Conservation (phyloP, 164 flowering plant species). For the Cinnamomum micranthum region DNA sequence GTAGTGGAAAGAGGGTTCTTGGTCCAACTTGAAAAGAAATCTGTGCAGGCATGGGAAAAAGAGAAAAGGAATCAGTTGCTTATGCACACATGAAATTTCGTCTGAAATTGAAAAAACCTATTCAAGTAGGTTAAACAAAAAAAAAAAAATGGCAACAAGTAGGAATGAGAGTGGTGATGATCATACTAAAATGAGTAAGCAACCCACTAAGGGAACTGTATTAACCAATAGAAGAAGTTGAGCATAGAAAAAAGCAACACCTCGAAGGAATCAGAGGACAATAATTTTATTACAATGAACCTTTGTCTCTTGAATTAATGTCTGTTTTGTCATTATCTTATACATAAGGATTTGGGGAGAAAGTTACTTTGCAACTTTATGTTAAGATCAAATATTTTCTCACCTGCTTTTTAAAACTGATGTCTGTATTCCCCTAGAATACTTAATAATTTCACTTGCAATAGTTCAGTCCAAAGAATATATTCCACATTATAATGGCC, state of each 20-base stretch:
- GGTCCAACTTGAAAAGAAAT: constrained; percentile 33
- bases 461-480: too few species aligned
- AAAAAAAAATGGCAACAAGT: not conserved
- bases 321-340: not conserved
- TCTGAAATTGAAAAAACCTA: not conserved
- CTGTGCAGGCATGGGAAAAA: constrained; percentile 36
- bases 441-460: too few species aligned
- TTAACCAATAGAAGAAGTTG: not conserved
- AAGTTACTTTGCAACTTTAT: not conserved
- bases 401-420: too few species aligned
- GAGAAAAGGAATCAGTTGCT: constrained; percentile 4
- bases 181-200: not conserved
- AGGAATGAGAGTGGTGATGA: not conserved
- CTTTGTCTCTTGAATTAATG: not conserved
- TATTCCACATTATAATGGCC: too few species aligned
- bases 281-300: not conserved
- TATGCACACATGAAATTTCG: not conserved
- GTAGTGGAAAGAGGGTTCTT: constrained; percentile 23
- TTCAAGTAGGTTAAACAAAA: not conserved
- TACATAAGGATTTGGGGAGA: not conserved
- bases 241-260: not conserved
- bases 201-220: not conserved
- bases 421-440: too few species aligned
- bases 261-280: not conserved
- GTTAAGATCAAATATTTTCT: not conserved